Conservation (phyloP, 176 grass and related monocot species). For the Metroxylon sagu region DNA sequence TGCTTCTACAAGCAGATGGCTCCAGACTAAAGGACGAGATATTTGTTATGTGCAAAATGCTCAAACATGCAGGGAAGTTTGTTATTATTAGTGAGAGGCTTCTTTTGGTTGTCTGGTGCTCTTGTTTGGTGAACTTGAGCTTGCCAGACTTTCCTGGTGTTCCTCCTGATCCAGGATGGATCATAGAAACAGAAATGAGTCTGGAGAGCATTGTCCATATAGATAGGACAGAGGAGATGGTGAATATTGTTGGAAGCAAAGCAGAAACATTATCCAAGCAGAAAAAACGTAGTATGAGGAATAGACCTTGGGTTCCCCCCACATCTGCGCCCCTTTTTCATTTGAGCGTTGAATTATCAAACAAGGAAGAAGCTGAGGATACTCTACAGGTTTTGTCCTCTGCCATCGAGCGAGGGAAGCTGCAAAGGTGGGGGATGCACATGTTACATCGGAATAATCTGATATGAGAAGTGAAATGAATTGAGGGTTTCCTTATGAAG, state of each 20-base stretch:
- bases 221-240: conserved; percentile 59
- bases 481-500: too few relatives aligned
- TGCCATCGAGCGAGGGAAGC: conserved; percentile 58
- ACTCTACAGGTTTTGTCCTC: conserved; percentile 44
- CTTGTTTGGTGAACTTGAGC: conserved; percentile 47
- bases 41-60: conserved; percentile 80
- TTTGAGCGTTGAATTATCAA: conserved; percentile 54
- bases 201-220: conserved; percentile 79
- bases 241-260: conserved; percentile 90
- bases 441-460: conserved; percentile 16
- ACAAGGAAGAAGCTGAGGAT: conserved; percentile 65
- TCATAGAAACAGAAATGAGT: conserved; percentile 62
- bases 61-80: conserved; percentile 54
- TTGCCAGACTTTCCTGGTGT: conserved; percentile 54
- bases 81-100: conserved; percentile 58
- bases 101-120: conserved; percentile 51
- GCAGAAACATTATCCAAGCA: conserved; percentile 54
- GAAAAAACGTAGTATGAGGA: conserved; percentile 37
- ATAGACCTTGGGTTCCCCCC: conserved; percentile 40
- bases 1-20: conserved; percentile 62
- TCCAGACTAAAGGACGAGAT: conserved; percentile 61
- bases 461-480: background rate
- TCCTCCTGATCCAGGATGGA: conserved; percentile 69
- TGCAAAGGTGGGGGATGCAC: conserved; percentile 13
- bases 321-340: conserved; percentile 62